phyloP scores from a whole-genome alignment of 352 stramenopile species.

The Phytopythium mirpurense region DNA sequence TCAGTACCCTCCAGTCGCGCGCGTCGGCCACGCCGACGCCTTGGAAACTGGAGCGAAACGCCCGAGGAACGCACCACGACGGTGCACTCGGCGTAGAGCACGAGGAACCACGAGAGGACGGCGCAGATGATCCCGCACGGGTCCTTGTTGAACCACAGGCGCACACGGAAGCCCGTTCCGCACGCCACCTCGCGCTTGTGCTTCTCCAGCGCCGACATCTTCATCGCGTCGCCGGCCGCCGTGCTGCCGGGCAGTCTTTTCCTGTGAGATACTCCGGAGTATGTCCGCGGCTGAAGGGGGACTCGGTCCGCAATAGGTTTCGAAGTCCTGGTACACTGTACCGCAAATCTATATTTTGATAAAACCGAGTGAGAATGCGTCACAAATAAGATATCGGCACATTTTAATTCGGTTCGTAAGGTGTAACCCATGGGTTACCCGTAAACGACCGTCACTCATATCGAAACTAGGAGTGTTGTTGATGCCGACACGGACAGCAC shows the following conservation, averaged over 20 bases:
- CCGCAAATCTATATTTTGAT: no score
- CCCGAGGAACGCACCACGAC: slow-evolving; percentile 55
- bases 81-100: slow-evolving; percentile 89
- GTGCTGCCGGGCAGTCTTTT: neutral
- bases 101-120: slow-evolving; percentile 86
- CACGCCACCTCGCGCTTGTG: slow-evolving; percentile 44
- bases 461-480: neutral
- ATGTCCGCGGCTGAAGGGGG: no score
- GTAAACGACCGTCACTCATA: no score
- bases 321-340: no score
- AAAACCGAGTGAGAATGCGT: no score
- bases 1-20: neutral
- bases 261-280: neutral
- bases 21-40: neutral
- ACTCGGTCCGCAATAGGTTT: no score
- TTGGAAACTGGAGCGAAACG: neutral
- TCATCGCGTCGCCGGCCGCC: slow-evolving; percentile 13
- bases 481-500: neutral
- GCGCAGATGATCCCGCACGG: slow-evolving; percentile 90
- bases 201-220: slow-evolving; percentile 29
- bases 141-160: slow-evolving; percentile 89
- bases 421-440: no score
- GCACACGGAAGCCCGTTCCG: slow-evolving; percentile 77
- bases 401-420: neutral
- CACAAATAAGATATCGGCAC: no score